Conservation (phyloP, 164 flowering plant species). For the Vitis riparia region DNA sequence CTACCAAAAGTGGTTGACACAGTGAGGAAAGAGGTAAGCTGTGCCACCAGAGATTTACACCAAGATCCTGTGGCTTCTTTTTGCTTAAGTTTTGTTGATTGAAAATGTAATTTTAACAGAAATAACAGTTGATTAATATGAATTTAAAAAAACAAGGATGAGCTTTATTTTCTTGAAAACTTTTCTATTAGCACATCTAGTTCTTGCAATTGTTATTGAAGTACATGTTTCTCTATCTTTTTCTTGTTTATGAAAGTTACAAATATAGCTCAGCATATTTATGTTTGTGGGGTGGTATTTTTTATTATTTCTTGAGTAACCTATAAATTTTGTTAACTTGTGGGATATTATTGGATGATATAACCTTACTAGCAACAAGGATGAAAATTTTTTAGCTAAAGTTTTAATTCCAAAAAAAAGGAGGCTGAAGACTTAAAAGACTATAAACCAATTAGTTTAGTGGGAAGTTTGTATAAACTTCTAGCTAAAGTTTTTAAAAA, state of each 20-base stretch:
- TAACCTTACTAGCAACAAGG: too few species aligned
- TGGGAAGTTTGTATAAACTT: too few species aligned
- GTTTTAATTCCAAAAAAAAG: too few species aligned
- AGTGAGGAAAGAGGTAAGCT: slow-evolving; percentile 78
- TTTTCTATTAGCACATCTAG: not conserved
- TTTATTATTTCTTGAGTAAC: not conserved
- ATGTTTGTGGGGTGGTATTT: not conserved
- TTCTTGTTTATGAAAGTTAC: not conserved
- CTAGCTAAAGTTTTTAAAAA: too few species aligned
- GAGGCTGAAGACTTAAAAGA: too few species aligned
- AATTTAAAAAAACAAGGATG: too few species aligned
- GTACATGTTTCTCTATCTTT: not conserved
- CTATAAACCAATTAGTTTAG: too few species aligned
- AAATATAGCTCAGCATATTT: not conserved
- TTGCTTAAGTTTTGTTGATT: not conserved
- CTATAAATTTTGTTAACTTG: too few species aligned
- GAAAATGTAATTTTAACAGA: too few species aligned
- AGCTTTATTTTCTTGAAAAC: not conserved
- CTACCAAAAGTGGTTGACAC: slow-evolving; percentile 83
- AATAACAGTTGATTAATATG: too few species aligned
- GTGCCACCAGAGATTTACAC: not conserved
- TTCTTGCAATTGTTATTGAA: not conserved
- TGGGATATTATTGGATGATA: not conserved
- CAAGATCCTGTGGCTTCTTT: not conserved
- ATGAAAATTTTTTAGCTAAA: too few species aligned